Evolutionary conservation across 2,329 filamentous ascomycete species (phyloP).

Genomic region (Blastomyces percursus): DNA sequence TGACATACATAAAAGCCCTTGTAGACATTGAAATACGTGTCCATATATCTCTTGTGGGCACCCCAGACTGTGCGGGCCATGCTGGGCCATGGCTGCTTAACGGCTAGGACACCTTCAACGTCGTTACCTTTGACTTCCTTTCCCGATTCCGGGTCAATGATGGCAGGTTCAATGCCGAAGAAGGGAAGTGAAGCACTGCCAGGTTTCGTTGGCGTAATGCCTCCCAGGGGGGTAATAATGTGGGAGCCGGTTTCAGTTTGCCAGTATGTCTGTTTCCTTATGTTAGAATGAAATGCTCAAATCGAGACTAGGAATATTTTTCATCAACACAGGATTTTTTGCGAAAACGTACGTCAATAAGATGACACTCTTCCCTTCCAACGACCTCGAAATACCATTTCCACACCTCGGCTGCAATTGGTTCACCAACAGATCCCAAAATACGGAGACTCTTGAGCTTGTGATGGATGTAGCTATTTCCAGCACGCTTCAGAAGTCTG

Average conservation of each 20-base stretch:
- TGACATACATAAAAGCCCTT: slow-evolving; percentile 85
- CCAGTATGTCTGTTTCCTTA: slow-evolving; percentile 74
- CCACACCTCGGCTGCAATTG: slow-evolving; percentile 96
- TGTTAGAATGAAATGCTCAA: slow-evolving; percentile 8
- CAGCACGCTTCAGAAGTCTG: slow-evolving; percentile 86
- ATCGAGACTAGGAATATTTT: not conserved
- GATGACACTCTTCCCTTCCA: slow-evolving; percentile 82
- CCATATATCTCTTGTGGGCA: slow-evolving; percentile 96
- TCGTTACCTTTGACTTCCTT: slow-evolving; percentile 91
- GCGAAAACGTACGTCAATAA: slow-evolving; percentile 68
- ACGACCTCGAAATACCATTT: slow-evolving; percentile 98
- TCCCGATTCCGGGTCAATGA: slow-evolving; percentile 92
- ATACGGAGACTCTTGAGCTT: slow-evolving; percentile 83
- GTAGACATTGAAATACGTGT: slow-evolving; percentile 96
- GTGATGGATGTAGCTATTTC: slow-evolving; percentile 81
- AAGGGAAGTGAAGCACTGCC: slow-evolving; percentile 93
- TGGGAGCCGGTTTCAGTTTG: slow-evolving; percentile 98
- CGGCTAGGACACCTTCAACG: slow-evolving; percentile 89
- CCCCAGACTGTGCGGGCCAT: slow-evolving; percentile 98
- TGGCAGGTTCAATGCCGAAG: slow-evolving; percentile 95
- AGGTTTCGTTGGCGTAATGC: slow-evolving; percentile 91
- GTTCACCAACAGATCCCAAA: slow-evolving; percentile 89
- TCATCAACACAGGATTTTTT: not conserved
- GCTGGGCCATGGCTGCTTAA: slow-evolving; percentile 97
- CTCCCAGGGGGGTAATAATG: slow-evolving; percentile 86